A percentile compares a stretch with the other conserved stretches of the same genome.
These are phyloP conservation scores for Betula pendula DNA, from an alignment of 306 rosid species.

Conservation along the genomic window DNA sequence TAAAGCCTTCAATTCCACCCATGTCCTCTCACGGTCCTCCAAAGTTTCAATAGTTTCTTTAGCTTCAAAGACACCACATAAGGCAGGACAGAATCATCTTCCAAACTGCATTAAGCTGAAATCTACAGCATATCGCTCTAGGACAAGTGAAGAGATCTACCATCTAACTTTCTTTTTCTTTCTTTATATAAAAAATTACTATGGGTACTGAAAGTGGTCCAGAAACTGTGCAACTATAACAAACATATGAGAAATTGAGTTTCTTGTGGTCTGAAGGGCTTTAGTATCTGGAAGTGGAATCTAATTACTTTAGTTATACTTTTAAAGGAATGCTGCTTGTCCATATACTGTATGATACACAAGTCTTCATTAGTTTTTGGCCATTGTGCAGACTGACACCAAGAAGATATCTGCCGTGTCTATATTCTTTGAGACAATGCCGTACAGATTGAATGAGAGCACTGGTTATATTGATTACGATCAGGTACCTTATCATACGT, in stretches of 20 bases:
- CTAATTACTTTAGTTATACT: background rate
- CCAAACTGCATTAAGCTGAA: too few relatives aligned
- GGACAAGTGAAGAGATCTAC: too few relatives aligned
- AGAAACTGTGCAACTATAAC: background rate
- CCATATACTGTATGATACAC: conserved; percentile 3
- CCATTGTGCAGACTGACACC: conserved; percentile 69
- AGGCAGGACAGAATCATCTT: too few relatives aligned
- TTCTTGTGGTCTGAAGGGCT: background rate
- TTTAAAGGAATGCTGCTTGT: background rate
- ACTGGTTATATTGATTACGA: conserved; percentile 94
- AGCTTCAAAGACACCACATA: too few relatives aligned
- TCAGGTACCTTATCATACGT: conserved; percentile 54
- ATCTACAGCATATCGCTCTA: too few relatives aligned
- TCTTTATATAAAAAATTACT: too few relatives aligned
- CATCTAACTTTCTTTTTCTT: too few relatives aligned
- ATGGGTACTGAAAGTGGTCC: background rate
- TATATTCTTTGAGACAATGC: conserved; percentile 77
- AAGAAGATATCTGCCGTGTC: conserved; percentile 88
- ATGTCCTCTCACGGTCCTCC: too few relatives aligned
- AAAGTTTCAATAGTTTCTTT: too few relatives aligned
- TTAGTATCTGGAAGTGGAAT: background rate
- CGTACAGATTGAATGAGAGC: conserved; percentile 74
- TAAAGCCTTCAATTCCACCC: too few relatives aligned
- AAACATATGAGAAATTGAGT: background rate
- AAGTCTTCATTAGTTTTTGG: conserved; percentile 14